These are phyloP conservation scores for Vigna mungo DNA, from an alignment of 306 rosid genomes.

Conservation along the genomic window DNA sequence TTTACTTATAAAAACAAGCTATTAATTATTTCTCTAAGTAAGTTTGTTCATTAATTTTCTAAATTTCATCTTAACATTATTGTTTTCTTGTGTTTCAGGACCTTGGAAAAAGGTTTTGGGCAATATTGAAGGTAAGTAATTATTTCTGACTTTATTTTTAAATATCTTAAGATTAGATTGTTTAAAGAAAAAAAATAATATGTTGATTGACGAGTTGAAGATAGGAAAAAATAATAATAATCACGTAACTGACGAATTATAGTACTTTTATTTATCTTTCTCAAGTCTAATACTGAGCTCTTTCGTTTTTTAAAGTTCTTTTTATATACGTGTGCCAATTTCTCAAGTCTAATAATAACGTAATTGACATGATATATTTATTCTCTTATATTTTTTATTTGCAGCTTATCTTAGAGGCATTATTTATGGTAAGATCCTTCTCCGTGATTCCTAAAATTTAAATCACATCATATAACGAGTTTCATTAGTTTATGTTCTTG, in stretches of 20 bases:
- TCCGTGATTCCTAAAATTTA: background rate
- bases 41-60: background rate
- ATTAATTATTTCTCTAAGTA: background rate
- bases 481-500: background rate
- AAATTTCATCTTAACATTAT: slow-evolving; percentile 10
- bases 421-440: slow-evolving; percentile 36
- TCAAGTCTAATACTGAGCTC: background rate
- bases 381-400: background rate
- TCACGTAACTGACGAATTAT: background rate
- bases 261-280: background rate
- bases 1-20: background rate
- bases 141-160: background rate
- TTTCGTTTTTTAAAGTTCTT: background rate
- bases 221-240: too few relatives aligned
- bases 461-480: background rate
- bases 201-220: too few relatives aligned
- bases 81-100: slow-evolving; percentile 10
- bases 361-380: background rate
- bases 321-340: background rate
- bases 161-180: too few relatives aligned
- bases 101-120: background rate
- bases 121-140: slow-evolving; percentile 26
- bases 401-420: slow-evolving; percentile 45
- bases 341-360: too few relatives aligned
- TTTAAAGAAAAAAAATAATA: too few relatives aligned